phyloP scores from a whole-genome alignment of 2,329 filamentous ascomycete species.

The Lasiodiplodia theobromae region DNA sequence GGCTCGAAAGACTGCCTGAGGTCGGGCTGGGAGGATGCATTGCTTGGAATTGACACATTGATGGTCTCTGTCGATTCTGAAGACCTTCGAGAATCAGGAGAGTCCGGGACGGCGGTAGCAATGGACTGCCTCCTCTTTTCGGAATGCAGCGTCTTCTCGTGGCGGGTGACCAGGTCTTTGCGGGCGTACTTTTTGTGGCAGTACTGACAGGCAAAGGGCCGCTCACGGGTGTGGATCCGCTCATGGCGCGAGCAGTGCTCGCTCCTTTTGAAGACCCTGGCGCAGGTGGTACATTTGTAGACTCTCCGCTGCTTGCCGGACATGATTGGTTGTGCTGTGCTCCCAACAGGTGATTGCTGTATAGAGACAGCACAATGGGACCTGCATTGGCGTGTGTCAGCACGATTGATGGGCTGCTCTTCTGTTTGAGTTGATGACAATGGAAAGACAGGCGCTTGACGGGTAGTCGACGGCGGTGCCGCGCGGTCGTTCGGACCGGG shows the following conservation, averaged over 20 bases:
- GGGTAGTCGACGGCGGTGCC: neutral
- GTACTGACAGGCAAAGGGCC: conserved; percentile 43
- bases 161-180: conserved; percentile 47
- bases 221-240: conserved; percentile 44
- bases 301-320: conserved; percentile 22
- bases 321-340: conserved; percentile 13
- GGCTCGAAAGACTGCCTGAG: neutral
- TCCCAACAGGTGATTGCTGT: neutral
- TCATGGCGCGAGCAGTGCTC: conserved; percentile 47
- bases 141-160: conserved; percentile 44
- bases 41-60: conserved; percentile 24
- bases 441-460: conserved; percentile 1
- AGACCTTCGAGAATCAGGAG: neutral
- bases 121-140: conserved; percentile 24
- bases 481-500: conserved; percentile 23
- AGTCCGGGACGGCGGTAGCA: conserved; percentile 17
- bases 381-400: conserved; percentile 10
- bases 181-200: conserved; percentile 44
- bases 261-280: conserved; percentile 43
- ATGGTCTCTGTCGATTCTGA: conserved; percentile 18
- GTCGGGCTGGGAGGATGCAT: neutral
- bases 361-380: neutral
- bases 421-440: neutral
- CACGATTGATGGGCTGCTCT: neutral
- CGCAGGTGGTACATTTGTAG: conserved; percentile 40